These are phyloP conservation scores for Neocucurbitaria cava DNA, from an alignment of 2,329 filamentous ascomycete genomes.

Conservation along the genomic window DNA sequence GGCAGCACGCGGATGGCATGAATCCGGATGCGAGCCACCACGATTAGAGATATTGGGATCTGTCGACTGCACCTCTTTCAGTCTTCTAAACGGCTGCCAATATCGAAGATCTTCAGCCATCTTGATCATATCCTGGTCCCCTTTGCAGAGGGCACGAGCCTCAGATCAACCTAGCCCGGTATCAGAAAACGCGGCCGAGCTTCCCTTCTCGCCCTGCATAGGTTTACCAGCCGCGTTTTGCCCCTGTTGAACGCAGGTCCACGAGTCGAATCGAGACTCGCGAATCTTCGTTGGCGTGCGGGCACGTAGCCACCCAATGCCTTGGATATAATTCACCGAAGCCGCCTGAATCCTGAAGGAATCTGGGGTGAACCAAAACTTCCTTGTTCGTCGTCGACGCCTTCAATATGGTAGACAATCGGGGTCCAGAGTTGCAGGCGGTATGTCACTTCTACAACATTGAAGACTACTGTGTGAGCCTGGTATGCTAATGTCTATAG, in stretches of 20 bases:
- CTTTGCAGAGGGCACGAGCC: not conserved
- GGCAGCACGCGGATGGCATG: not conserved
- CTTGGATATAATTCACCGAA: conserved; percentile 23
- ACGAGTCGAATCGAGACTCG: conserved; percentile 9
- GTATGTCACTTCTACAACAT: conserved; percentile 27
- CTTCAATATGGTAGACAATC: conserved; percentile 35
- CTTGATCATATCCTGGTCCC: not conserved
- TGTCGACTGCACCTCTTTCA: not conserved
- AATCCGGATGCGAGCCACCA: conserved; percentile 4
- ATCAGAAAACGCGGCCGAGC: conserved; percentile 3
- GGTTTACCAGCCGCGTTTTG: conserved; percentile 3
- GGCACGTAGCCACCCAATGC: conserved; percentile 7
- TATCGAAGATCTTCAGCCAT: not conserved
- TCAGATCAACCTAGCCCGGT: not conserved
- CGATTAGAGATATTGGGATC: not conserved
- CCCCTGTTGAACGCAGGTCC: conserved; percentile 7
- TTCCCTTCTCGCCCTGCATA: not conserved
- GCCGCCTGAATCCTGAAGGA: conserved; percentile 10
- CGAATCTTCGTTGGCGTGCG: conserved; percentile 6
- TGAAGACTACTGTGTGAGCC: not conserved
- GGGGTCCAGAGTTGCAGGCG: conserved; percentile 40
- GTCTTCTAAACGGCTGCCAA: not conserved
- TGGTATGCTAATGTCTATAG: conserved; percentile 19
- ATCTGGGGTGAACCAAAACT: conserved; percentile 24
- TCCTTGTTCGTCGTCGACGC: not conserved